Evolutionary conservation across 345 rosid genomes (phyloP), one percentile per base, ranked within the genome.

Genomic region (Pugionium dolabratum): DNA sequence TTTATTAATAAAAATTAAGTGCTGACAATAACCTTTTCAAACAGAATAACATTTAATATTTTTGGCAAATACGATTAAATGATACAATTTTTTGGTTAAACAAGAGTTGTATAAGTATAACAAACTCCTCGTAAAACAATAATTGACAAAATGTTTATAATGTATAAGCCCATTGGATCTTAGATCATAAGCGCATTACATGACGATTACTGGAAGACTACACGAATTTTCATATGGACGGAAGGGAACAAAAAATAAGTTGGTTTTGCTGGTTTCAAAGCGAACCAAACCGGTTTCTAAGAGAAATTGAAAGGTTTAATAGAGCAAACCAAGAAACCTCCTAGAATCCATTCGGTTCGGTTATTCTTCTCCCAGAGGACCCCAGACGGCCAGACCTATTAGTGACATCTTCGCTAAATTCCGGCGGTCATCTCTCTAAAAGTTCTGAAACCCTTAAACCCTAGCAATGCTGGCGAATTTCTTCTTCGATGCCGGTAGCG

Each of bases 401-500:
- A 26, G 10, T n/a, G 9, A 49, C 18, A 32, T 34, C 47, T 27
- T 53, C 4, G 2, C 28, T 35, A 3, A 3, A 25, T 31, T 36
- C 1, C 18, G 45, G 30, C 51, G n/a, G 57, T 62, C 25, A 35
- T 54, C 49, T 62, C 57, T 31, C 49, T 6, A 3, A 59, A 59
- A 54, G 18, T 39, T 30, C 34, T 2, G 69, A 46, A 67, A 54
- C 64, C 77, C 77, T 25, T 44, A 66, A 66, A 47, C 73, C 73
- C 72, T 67, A 61, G 64, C 64, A 67, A 74, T 74, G 78, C 56
- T 59, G 9, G 26, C 64, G 63, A 62, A 26, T 29, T 86, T 85
- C 79, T 47, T 79, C 32, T 83, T 83, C 75, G 90, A 89, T 27
- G 78, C 80, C 25, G 81, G 87, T 27, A 89, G 94, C 72, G 94